Percentiles rank a stretch among this genome's conserved stretches.
phyloP scores from a whole-genome alignment of 2,329 filamentous ascomycete species.

The Colletotrichum falcatum region DNA sequence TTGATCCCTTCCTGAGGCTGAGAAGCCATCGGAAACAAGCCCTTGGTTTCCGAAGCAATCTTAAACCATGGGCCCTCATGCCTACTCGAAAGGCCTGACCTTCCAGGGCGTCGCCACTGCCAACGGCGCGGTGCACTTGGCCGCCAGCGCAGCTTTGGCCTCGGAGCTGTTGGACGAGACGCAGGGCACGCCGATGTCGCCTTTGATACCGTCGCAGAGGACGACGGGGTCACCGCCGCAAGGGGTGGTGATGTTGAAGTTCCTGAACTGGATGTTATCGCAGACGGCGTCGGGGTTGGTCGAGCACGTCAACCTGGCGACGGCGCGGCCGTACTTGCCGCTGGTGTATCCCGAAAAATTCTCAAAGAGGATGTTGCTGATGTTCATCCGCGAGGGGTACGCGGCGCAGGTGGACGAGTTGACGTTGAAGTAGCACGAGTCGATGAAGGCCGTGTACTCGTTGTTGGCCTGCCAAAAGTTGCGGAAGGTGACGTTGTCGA shows the following conservation, averaged over 20 bases:
- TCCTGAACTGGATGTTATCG: conserved; percentile 63
- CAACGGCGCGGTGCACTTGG: conserved; percentile 48
- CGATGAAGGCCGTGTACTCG: conserved; percentile 71
- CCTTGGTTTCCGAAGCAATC: background rate
- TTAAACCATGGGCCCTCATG: too few relatives aligned
- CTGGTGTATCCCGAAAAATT: conserved; percentile 67
- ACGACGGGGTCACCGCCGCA: conserved; percentile 57
- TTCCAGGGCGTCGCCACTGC: conserved; percentile 46
- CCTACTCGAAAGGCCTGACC: conserved; percentile 26
- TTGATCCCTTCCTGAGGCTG: too few relatives aligned
- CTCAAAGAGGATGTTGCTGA: conserved; percentile 68
- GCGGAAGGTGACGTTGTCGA: conserved; percentile 72
- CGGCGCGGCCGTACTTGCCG: conserved; percentile 64
- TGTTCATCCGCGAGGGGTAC: conserved; percentile 65
- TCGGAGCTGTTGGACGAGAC: conserved; percentile 50
- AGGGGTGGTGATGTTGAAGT: conserved; percentile 66
- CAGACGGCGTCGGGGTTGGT: conserved; percentile 65
- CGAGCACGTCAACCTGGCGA: conserved; percentile 66
- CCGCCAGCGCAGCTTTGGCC: conserved; percentile 48
- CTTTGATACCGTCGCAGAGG: conserved; percentile 63
- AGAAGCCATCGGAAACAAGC: too few relatives aligned
- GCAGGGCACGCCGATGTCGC: conserved; percentile 51
- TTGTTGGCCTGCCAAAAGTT: conserved; percentile 68
- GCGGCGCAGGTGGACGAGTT: conserved; percentile 71
- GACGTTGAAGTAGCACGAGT: conserved; percentile 59